Evolutionary conservation across 2,329 filamentous ascomycete species (phyloP).

Genomic region (Botryotinia globosa): DNA sequence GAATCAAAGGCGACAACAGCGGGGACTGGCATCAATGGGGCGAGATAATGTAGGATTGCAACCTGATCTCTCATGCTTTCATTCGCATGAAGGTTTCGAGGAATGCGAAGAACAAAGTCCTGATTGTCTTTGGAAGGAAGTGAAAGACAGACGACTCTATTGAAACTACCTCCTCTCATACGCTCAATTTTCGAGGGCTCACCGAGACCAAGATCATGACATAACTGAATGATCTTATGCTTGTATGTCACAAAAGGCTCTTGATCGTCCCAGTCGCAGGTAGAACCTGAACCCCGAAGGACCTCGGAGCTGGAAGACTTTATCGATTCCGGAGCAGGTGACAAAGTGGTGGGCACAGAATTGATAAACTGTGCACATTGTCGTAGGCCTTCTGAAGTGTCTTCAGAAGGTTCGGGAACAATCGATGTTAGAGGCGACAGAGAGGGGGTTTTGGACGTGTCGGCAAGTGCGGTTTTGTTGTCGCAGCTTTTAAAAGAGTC

Average conservation of each 20-base stretch:
- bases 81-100: background rate
- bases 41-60: slow-evolving; percentile 20
- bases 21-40: slow-evolving; percentile 18
- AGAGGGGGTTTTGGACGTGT: background rate
- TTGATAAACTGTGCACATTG: background rate
- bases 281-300: background rate
- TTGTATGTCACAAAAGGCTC: slow-evolving; percentile 25
- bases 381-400: background rate
- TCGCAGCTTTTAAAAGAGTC: background rate
- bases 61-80: slow-evolving; percentile 25
- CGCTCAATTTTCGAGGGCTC: slow-evolving; percentile 23
- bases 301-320: background rate
- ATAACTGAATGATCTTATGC: slow-evolving; percentile 26
- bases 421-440: background rate
- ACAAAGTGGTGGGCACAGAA: background rate
- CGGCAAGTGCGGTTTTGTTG: background rate
- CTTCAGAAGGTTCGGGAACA: background rate
- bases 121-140: background rate
- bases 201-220: slow-evolving; percentile 24
- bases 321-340: background rate
- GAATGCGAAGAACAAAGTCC: slow-evolving; percentile 26
- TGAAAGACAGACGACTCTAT: slow-evolving; percentile 26
- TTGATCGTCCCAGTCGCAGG: background rate
- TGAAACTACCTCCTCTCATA: slow-evolving; percentile 27
- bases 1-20: slow-evolving; percentile 24